phyloP scores from a whole-genome alignment of 371 early-diverging fungal genomes.

The Funneliformis caledonium region DNA sequence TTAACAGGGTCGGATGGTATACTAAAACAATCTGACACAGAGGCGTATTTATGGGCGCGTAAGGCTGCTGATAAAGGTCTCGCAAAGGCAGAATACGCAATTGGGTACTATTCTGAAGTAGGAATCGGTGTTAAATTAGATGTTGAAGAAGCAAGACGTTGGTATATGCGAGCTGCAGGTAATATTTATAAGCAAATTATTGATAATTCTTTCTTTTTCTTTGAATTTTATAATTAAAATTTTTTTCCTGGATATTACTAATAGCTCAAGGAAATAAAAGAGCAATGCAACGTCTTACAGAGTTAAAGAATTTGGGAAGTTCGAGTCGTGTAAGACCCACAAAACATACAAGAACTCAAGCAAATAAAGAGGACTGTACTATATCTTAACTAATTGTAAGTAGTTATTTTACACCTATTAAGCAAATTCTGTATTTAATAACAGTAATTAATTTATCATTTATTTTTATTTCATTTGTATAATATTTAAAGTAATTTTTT shows the following conservation, averaged over 20 bases:
- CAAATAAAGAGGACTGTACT: constrained; percentile 39
- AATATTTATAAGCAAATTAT: background rate
- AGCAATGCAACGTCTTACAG: constrained; percentile 74
- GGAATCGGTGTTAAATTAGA: constrained; percentile 76
- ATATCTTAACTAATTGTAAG: constrained; percentile 18
- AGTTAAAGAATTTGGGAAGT: constrained; percentile 70
- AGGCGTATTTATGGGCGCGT: constrained; percentile 89
- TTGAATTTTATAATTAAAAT: background rate
- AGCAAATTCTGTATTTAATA: too few species aligned
- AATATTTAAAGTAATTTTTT: too few species aligned
- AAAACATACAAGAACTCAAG: constrained; percentile 39
- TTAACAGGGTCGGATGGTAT: constrained; percentile 84
- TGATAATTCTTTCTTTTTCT: background rate
- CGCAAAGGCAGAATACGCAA: constrained; percentile 88
- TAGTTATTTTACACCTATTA: background rate
- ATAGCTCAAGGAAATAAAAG: constrained; percentile 69
- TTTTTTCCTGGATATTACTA: background rate
- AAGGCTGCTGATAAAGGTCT: constrained; percentile 83
- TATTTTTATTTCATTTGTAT: too few species aligned
- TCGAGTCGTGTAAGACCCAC: constrained; percentile 45
- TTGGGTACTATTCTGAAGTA: constrained; percentile 84
- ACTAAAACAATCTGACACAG: constrained; percentile 77
- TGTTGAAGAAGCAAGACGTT: constrained; percentile 72
- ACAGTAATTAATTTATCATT: too few species aligned
- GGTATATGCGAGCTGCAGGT: constrained; percentile 77